Percentiles rank a stretch among this genome's conserved stretches.
Conservation (phyloP, 2,329 filamentous ascomycete species). For the Penicillium occitanis region DNA sequence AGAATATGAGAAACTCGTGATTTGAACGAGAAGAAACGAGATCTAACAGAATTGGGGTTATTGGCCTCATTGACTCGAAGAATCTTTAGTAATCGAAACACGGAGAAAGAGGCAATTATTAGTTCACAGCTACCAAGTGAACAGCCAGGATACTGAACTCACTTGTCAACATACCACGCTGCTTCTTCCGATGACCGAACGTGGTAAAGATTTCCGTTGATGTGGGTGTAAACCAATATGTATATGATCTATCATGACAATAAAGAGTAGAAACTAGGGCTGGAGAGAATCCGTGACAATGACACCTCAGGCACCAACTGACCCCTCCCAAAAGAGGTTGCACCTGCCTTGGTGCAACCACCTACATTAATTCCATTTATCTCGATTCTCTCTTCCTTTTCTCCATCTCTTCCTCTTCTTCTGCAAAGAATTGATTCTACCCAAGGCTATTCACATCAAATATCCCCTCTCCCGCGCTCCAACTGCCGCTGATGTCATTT, state of each 20-base stretch:
- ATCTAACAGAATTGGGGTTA: no score
- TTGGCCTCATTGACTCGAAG: no score
- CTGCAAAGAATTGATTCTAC: background rate
- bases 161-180: no score
- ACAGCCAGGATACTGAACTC: no score
- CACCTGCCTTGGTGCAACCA: background rate
- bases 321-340: background rate
- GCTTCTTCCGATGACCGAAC: background rate
- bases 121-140: no score
- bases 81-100: no score
- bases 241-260: background rate
- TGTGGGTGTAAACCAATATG: background rate
- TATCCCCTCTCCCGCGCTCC: background rate
- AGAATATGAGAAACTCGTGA: no score
- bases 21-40: no score
- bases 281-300: background rate
- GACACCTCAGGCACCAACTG: background rate
- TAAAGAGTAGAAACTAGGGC: background rate
- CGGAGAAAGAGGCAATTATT: no score
- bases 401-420: background rate
- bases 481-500: conserved; percentile 4
- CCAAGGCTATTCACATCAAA: background rate
- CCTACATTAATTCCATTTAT: background rate
- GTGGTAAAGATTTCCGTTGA: background rate
- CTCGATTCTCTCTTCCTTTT: background rate